These are phyloP conservation scores for Phaeosphaeria sp. DNA, from an alignment of 2,329 filamentous ascomycete genomes.

Conservation along the genomic window DNA sequence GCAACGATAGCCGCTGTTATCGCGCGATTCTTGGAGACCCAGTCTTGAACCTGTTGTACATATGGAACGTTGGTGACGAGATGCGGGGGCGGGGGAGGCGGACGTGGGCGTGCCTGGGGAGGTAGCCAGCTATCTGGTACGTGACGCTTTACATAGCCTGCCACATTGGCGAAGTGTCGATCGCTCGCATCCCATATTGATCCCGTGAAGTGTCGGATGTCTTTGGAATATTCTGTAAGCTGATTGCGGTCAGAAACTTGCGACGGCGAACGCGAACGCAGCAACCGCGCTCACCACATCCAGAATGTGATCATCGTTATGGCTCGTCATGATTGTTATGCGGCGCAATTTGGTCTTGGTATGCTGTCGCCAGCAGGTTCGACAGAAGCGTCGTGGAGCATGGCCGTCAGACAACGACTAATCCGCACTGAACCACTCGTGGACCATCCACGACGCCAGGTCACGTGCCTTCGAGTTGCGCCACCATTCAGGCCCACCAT, in stretches of 20 bases:
- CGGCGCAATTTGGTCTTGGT: not conserved
- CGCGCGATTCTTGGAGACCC: slow-evolving; percentile 76
- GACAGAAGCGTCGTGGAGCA: slow-evolving; percentile 4
- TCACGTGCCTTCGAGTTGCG: slow-evolving; percentile 16
- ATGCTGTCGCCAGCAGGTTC: not conserved
- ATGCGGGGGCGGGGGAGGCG: slow-evolving; percentile 54
- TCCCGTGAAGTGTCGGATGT: slow-evolving; percentile 73
- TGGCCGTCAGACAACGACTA: slow-evolving; percentile 6
- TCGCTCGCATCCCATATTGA: slow-evolving; percentile 83
- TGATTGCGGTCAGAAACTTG: slow-evolving; percentile 37
- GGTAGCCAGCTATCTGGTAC: slow-evolving; percentile 76
- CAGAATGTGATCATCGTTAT: slow-evolving; percentile 79
- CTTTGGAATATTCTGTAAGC: slow-evolving; percentile 66
- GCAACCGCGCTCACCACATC: slow-evolving; percentile 68
- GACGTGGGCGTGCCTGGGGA: slow-evolving; percentile 67
- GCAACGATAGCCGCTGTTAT: slow-evolving; percentile 75
- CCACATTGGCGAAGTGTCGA: slow-evolving; percentile 78
- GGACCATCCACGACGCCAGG: too few relatives aligned
- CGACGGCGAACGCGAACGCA: not conserved
- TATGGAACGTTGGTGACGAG: slow-evolving; percentile 51
- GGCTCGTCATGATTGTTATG: slow-evolving; percentile 66
- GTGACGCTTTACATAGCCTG: slow-evolving; percentile 72
- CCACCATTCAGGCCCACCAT: slow-evolving; percentile 21
- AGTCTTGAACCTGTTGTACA: slow-evolving; percentile 68
- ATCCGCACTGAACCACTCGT: too few relatives aligned